Base-by-base conservation (phyloP, 805 yeast species). In the Pichia paraexigua region DNA sequence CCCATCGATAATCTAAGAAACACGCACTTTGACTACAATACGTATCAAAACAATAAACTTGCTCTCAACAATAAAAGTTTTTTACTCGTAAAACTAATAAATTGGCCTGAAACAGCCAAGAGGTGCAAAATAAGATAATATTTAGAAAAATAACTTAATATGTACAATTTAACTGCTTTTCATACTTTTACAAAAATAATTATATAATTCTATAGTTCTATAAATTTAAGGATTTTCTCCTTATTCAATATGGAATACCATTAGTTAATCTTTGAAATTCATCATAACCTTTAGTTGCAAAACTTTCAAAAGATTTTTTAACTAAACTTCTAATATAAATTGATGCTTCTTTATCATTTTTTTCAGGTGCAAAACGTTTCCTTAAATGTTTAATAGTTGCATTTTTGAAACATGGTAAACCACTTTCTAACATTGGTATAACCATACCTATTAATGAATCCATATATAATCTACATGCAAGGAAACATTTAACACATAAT, bases 191-290 rank as follows among this genome's bases (percentile, higher is more conserved):
- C 30, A 10, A 10, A 28, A 28, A 32, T 32, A 32, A 32, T 32
- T 32, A 2, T 27, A 24, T 24, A 24, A 24, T 24, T 24, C 25
- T 24, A 24, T 24, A 24, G 25, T 24, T 24, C 25, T 24, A 24
- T 24, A 24, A 24, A 24, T 24, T 24, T 24, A 24, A 5, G 24
- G n/a, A 28, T 25, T 9, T 13, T 27, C n/a, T 35, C 9, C 17
- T 7, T n/a, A 10, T 18, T 27, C 43, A 91, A 63, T 91, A 92
- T 18, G 99, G 99, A 66, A 94, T 94, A 53, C 99, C 99, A 62
- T 94, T 94, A 39, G 99, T 94, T 58, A 94, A 67, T 62, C 95
- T 76, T 70, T 94, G 99, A 81, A 94, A 94, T 71, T 91, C 97
- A 65, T 94, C 99, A 68, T 94, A 94, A 21, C 97, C 98, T 63